phyloP scores from a whole-genome alignment of 2,329 filamentous ascomycete species.

The Trichophyton simii region DNA sequence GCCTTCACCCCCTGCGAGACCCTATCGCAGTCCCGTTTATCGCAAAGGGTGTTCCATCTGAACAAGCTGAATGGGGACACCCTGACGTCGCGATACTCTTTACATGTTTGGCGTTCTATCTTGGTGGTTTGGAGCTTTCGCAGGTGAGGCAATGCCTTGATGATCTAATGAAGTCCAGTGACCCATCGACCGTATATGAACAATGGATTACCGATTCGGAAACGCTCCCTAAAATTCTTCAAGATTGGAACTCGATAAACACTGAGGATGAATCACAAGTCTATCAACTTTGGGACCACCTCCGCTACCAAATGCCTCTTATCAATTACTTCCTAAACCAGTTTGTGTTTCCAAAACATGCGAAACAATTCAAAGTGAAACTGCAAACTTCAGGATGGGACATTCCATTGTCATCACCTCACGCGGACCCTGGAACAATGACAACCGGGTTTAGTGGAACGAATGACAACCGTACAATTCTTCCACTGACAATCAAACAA shows the following conservation, averaged over 20 bases:
- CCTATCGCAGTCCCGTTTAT: slow-evolving; percentile 48
- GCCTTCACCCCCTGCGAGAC: slow-evolving; percentile 35
- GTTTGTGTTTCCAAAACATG: slow-evolving; percentile 49
- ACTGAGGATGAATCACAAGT: slow-evolving; percentile 43
- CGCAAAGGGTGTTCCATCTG: slow-evolving; percentile 46
- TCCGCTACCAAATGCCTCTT: slow-evolving; percentile 41
- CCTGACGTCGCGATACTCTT: slow-evolving; percentile 46
- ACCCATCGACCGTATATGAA: slow-evolving; percentile 39
- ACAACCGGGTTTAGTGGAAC: slow-evolving; percentile 60
- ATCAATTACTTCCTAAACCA: slow-evolving; percentile 53
- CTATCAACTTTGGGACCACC: slow-evolving; percentile 35
- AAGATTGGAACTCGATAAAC: slow-evolving; percentile 43
- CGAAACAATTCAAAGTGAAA: slow-evolving; percentile 51
- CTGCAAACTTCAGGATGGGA: slow-evolving; percentile 58
- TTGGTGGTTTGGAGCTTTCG: slow-evolving; percentile 40
- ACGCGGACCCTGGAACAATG: not conserved
- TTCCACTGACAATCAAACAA: slow-evolving; percentile 47
- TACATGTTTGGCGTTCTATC: slow-evolving; percentile 46
- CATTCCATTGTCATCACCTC: slow-evolving; percentile 29
- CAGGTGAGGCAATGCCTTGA: slow-evolving; percentile 40
- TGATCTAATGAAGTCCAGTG: slow-evolving; percentile 40
- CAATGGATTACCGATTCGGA: slow-evolving; percentile 22
- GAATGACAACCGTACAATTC: slow-evolving; percentile 47
- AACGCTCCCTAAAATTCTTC: slow-evolving; percentile 27
- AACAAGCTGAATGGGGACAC: slow-evolving; percentile 50